These are phyloP conservation scores for Skeletonema marinoi DNA, from an alignment of 108 stramenopile species.

Conservation along the genomic window DNA sequence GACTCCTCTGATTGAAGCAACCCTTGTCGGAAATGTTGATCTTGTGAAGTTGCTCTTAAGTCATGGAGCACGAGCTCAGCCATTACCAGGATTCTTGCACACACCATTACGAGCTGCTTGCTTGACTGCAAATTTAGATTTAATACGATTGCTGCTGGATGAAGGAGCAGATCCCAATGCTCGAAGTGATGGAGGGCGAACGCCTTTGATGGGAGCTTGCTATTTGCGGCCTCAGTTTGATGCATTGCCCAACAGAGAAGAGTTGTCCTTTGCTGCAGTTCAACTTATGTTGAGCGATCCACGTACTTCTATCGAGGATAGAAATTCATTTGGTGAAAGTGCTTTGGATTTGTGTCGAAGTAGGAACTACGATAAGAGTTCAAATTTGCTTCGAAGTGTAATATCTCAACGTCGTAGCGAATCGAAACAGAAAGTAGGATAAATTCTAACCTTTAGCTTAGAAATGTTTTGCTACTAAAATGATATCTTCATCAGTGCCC, in stretches of 20 bases:
- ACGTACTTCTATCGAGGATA: conserved; percentile 18
- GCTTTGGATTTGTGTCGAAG: conserved; percentile 48
- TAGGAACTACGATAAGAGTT: conserved; percentile 36
- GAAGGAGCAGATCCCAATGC: conserved; percentile 50
- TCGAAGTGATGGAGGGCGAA: conserved; percentile 34
- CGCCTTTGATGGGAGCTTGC: conserved; percentile 52
- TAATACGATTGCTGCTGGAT: conserved; percentile 34
- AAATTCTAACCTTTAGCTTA: background rate
- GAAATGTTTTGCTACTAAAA: conserved; percentile 48
- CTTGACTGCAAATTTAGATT: conserved; percentile 34
- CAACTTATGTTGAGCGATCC: conserved; percentile 25
- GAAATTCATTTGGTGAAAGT: conserved; percentile 50
- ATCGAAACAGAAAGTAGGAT: background rate
- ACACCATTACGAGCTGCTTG: conserved; percentile 48
- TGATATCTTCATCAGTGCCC: conserved; percentile 82
- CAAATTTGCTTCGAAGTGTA: background rate
- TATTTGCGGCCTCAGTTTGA: conserved; percentile 44
- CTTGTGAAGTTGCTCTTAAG: conserved; percentile 33
- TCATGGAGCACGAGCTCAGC: conserved; percentile 38
- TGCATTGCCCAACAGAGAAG: conserved; percentile 3
- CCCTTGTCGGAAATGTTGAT: conserved; percentile 32
- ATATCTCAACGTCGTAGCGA: background rate
- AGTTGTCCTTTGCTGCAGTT: conserved; percentile 35
- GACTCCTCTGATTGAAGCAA: conserved; percentile 45
- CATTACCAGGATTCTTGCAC: conserved; percentile 40